Percentiles rank a stretch among this genome's conserved stretches.
These are phyloP conservation scores for Microsporum canis DNA, from an alignment of 2,329 filamentous ascomycete genomes.

Conservation along the genomic window DNA sequence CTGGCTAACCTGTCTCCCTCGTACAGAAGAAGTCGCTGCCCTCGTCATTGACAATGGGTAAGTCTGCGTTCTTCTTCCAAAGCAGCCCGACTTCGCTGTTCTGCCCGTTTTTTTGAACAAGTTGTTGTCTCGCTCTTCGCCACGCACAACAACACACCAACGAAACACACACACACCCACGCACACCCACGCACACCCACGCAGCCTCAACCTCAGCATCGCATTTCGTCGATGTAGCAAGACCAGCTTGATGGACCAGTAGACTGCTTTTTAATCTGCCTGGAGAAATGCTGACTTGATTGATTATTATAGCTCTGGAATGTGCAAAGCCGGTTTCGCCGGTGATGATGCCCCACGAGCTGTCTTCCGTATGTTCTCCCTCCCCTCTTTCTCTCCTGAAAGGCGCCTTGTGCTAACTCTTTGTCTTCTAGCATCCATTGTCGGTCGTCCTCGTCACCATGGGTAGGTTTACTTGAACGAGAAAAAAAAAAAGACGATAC, in stretches of 20 bases:
- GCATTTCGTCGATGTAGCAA: not conserved
- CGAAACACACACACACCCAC: not conserved
- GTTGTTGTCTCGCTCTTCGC: conserved; percentile 2
- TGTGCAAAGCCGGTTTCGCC: conserved; percentile 99
- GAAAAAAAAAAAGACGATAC: no score
- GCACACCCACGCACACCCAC: not conserved
- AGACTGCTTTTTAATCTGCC: not conserved
- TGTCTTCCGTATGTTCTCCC: conserved; percentile 88
- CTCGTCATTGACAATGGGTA: conserved; percentile 99
- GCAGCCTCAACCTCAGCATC: not conserved
- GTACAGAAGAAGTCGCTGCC: conserved; percentile 96
- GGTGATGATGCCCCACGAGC: conserved; percentile 99
- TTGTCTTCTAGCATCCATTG: conserved; percentile 70
- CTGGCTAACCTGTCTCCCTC: conserved; percentile 36
- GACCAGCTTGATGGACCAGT: not conserved
- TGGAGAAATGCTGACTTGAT: not conserved
- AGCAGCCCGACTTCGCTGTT: conserved; percentile 5
- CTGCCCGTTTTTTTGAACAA: conserved; percentile 15
- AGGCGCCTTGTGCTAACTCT: not conserved
- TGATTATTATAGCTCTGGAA: conserved; percentile 69
- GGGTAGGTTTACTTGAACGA: conserved; percentile 49
- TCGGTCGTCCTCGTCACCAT: conserved; percentile 99
- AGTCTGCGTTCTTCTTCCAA: conserved; percentile 41
- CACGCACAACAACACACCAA: not conserved
- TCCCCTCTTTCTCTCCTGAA: conserved; percentile 15